phyloP scores from a whole-genome alignment of 768 basidiomycete species.

The Paxillus rubicundulus region DNA sequence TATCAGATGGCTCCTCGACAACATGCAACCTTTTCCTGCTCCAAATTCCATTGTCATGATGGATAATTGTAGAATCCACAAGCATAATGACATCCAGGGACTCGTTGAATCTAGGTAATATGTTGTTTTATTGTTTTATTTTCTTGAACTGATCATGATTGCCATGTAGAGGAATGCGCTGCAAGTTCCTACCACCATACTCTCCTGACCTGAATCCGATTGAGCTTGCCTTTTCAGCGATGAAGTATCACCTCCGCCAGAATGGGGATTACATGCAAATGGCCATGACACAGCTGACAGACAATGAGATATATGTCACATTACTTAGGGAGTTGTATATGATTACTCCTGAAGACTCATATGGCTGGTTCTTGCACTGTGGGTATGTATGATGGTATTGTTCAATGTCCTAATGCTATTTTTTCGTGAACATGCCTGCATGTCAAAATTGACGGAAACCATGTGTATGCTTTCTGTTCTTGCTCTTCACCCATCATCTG shows the following conservation, averaged over 20 bases:
- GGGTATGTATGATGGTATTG: background rate
- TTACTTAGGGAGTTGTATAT: constrained; percentile 20
- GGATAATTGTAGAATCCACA: constrained; percentile 39
- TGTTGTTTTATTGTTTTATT: no score
- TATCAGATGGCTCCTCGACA: constrained; percentile 17
- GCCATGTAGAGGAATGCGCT: no score
- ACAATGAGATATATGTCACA: constrained; percentile 14
- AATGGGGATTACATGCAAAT: constrained; percentile 12
- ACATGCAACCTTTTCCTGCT: constrained; percentile 38
- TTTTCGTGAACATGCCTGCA: no score
- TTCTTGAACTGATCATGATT: no score
- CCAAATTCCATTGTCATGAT: constrained; percentile 38
- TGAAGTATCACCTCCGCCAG: constrained; percentile 23
- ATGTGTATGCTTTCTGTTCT: no score
- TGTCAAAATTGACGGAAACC: no score
- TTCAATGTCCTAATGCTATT: no score
- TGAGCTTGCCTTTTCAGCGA: constrained; percentile 30
- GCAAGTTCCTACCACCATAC: no score
- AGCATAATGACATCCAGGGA: constrained; percentile 25
- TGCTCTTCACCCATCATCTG: no score
- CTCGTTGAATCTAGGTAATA: constrained; percentile 30
- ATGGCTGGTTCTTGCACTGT: constrained; percentile 20
- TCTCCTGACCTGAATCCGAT: constrained; percentile 18
- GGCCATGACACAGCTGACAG: constrained; percentile 11
- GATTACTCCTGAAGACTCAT: constrained; percentile 15